Base-by-base conservation (phyloP, 371 early-diverging fungal genomes). In the Circinella minor region DNA sequence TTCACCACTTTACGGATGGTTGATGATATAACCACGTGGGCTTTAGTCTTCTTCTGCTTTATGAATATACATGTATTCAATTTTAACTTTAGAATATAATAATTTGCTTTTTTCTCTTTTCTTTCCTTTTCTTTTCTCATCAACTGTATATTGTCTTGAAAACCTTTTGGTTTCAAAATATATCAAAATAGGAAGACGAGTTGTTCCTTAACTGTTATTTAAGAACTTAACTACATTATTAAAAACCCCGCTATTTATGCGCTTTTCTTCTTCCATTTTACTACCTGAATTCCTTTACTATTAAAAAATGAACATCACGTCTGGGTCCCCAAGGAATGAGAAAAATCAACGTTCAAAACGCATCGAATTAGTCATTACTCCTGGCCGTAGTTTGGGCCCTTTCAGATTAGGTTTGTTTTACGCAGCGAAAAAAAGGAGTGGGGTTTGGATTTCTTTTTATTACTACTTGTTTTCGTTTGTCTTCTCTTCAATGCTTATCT, bases 331-430 rank as follows among this genome's bases (percentile, higher is more conserved):
- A 34, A 69, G 57, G 47, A 66, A 69, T 48, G 69, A 74, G 4
- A 74, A 63, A 17, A 61, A 49, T 63, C 75, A 71, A 27, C 73
- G 67, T 11, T 63, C 73, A 4, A 83, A 84, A 61, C 74, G 83
- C 54, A 81, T 89, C 18, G 89, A 89, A 68, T 80, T 89, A 39
- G 69, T 79, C 10, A 86, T 89, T 68, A 70, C 77, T 3, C 89
- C 89, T 39, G 84, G 85, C 36, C 83, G 79, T 70, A 86, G 83
- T 67, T 76, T 89, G 18, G 89, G 89, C 7, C 87, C 87, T 61
- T 84, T 89, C 65, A 75, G 82, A 65, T 71, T 88, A 46, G 88
- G 88, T 88, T 34, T 7, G 57, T 34, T 34, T 34, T 18, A 34
- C 20, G 57, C 7, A 51, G 15, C 51, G 15, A n/a, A 15, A 51